Conservation (phyloP, 2,329 filamentous ascomycete genomes). For the Exophiala viscosa region DNA sequence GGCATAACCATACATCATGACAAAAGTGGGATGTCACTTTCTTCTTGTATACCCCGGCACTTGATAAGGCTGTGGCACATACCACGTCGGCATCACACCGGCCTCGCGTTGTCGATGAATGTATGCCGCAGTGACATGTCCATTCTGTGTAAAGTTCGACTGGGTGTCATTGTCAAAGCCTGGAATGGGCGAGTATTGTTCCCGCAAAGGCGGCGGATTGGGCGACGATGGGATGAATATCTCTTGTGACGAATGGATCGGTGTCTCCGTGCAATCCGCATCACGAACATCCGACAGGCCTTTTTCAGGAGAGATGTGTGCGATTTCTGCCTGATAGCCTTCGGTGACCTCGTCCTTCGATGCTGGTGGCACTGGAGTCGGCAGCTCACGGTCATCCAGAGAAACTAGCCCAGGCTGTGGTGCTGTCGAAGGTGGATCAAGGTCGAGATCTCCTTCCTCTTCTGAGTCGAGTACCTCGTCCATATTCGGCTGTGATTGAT, state of each 20-base stretch:
- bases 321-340: too few species aligned
- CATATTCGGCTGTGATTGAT: slow-evolving; percentile 11
- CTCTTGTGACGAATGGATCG: slow-evolving; percentile 5
- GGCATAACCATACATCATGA: background rate
- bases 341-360: background rate
- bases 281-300: background rate
- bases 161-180: slow-evolving; percentile 29
- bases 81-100: slow-evolving; percentile 24
- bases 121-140: slow-evolving; percentile 28
- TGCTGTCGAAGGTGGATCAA: slow-evolving; percentile 13
- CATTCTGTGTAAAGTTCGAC: slow-evolving; percentile 29
- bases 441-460: slow-evolving; percentile 23
- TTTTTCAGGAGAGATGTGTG: background rate
- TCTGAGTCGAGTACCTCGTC: slow-evolving; percentile 9
- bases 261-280: background rate
- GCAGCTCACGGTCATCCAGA: background rate
- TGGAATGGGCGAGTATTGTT: slow-evolving; percentile 22
- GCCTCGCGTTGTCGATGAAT: slow-evolving; percentile 26
- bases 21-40: background rate
- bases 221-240: slow-evolving; percentile 18
- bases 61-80: slow-evolving; percentile 35
- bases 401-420: background rate
- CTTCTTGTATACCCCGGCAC: slow-evolving; percentile 32
- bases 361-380: background rate
- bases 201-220: slow-evolving; percentile 12